Base-by-base conservation (phyloP, 2,329 filamentous ascomycete genomes). In the Botrytis sinoallii region DNA sequence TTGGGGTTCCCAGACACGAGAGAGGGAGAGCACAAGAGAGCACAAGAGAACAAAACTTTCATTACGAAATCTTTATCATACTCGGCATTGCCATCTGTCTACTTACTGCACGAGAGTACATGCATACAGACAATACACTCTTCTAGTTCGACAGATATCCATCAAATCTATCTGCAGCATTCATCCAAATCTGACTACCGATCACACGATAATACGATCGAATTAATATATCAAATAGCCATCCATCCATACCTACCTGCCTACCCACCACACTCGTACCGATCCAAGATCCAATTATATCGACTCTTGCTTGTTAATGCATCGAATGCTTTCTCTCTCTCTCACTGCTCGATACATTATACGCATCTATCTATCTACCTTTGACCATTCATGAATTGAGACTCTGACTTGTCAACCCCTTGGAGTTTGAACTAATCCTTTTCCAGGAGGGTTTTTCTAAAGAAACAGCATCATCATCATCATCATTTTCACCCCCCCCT, bases 331-430 rank as follows among this genome's bases (percentile, higher is more conserved):
- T 55, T 14, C 65, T 38, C 59, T 40, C 65, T 20, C 29, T 64
- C n/a, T 46, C 63, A 10, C 44, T 65, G 22, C n/a, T 67, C 65
- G 22, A 55, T 67, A 55, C n/a, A 57, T 32, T 40, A 52, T 38
- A 67, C 65, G 65, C 38, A 55, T 67, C 38, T 29, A 20, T 32
- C 64, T 35, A 52, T 66, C 35, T 40, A 14, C 64, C 64, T 38
- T 52, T 66, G 46, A 40, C 65, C 65, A 67, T 52, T 67, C 16
- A 67, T 68, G 29, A 29, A 29, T 22, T 55, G 35, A 67, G 65
- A 68, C 46, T 68, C 65, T 68, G 8, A 68, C 35, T 29, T 68
- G n/a, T 22, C 32, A 32, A 46, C 40, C 44, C 29, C 29, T n/a
- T 29, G 64, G 46, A 67, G 35, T 67, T 35, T n/a, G 22, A 38